Evolutionary conservation across 192 early-diverging fungal genomes (phyloP), one percentile per base, ranked within the genome.

Genomic region (Linnemannia schmuckeri): DNA sequence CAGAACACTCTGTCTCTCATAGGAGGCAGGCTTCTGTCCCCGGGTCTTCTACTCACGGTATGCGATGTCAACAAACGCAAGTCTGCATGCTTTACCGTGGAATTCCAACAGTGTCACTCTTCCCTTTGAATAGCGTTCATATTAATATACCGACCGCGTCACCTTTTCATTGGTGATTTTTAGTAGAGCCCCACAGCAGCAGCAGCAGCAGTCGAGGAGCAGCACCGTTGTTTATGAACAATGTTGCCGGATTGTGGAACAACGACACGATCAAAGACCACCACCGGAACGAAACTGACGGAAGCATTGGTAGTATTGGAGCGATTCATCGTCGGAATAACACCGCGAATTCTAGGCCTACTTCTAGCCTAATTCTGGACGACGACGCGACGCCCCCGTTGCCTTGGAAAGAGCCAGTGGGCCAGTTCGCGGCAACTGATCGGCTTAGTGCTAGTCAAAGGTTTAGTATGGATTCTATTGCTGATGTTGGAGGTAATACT

Each of bases 381-480:
- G 79, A 86, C 38, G 84, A 86, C 33, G 78, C 79, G 1, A 74
- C 79, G 0, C 79, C 84, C 24, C 84, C 79, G 6, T 49, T 85
- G 24, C 78, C 73, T 13, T 84, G 82, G 82, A 78, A 83, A 52
- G 82, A 79, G 20, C 30, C 83, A 22, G 77, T 47, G 6, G 42
- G 40, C 47, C 61, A 47, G 0, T 75, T 75, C 17, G 57, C 6
- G 4, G 68, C 75, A 0, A 12, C 71, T 7, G 84, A 74, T 30
- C 55, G 57, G 18, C 75, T 76, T 7, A 77, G 79, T 27, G 10
- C 46, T 9, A 81, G 71, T 54, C 74, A 86, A 38, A 75, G 84
- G 3, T 86, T 86, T 66, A 77, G 84, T 38, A 77, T 86, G 74
- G 79, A 86, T 70, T 52, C 70, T 27, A 69, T 86, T 24, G 76